Conservation (phyloP, 306 rosid species). For the Castanea crenata region DNA sequence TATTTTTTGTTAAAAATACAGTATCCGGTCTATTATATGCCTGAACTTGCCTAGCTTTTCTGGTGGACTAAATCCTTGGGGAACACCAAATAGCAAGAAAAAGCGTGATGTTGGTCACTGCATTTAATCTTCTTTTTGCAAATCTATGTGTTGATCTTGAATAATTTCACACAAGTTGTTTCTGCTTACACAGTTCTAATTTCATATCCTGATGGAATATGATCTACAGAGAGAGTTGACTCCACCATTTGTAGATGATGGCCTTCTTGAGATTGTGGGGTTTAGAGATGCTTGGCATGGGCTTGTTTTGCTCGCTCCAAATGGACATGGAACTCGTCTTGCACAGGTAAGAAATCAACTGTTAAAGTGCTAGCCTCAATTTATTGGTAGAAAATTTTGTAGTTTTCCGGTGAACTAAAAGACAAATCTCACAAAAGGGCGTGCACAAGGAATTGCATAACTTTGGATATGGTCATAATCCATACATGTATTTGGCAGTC, state of each 20-base stretch:
- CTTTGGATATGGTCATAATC: background rate
- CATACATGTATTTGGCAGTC: background rate
- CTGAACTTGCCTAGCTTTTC: constrained; percentile 99
- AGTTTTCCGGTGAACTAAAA: background rate
- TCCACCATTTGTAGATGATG: constrained; percentile 87
- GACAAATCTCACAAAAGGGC: background rate
- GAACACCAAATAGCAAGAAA: constrained; percentile 59
- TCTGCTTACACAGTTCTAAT: constrained; percentile 17
- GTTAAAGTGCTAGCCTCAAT: background rate
- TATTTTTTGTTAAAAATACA: constrained; percentile 31
- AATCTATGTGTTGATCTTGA: constrained; percentile 1
- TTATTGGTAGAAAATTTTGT: background rate
- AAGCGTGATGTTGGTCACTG: constrained; percentile 43
- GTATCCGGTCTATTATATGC: constrained; percentile 88
- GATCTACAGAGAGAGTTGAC: constrained; percentile 65
- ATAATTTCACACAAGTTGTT: background rate
- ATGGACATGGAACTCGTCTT: constrained; percentile 97
- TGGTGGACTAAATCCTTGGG: constrained; percentile 98
- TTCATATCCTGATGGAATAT: constrained; percentile 19
- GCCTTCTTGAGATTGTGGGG: constrained; percentile 86
- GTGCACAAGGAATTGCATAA: background rate
- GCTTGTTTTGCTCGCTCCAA: constrained; percentile 84
- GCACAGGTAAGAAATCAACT: constrained; percentile 64
- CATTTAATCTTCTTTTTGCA: background rate
- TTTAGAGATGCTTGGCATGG: constrained; percentile 99